Evolutionary conservation across 345 rosid species (phyloP).

Genomic region (Ricinus communis): DNA sequence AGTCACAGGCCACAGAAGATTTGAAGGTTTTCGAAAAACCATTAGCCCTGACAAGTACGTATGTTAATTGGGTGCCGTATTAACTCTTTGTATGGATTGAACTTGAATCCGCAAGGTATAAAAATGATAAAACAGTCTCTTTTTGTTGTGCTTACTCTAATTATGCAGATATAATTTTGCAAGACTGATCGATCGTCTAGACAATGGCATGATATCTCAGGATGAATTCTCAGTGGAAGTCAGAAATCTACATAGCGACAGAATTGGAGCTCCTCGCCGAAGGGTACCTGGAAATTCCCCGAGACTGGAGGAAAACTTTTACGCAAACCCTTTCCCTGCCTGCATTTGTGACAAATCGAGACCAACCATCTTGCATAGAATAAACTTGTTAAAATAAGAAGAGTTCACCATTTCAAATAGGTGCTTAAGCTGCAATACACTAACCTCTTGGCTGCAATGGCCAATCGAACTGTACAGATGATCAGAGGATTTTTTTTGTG

Average conservation of each 20-base stretch:
- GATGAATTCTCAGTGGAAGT: constrained; percentile 44
- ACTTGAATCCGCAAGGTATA: no score
- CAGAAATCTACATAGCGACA: constrained; percentile 44
- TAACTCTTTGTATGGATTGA: no score
- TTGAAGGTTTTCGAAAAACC: constrained; percentile 68
- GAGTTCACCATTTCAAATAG: background rate
- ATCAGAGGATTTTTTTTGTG: background rate
- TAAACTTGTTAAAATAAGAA: background rate
- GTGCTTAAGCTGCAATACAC: background rate
- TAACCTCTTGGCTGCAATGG: background rate
- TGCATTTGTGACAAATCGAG: constrained; percentile 54
- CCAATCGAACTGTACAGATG: background rate
- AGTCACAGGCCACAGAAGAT: constrained; percentile 61
- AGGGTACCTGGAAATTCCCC: constrained; percentile 41
- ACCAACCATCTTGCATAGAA: background rate
- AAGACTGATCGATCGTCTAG: constrained; percentile 54
- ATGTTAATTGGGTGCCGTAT: no score
- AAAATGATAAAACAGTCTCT: no score
- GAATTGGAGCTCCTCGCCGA: constrained; percentile 51
- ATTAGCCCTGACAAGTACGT: constrained; percentile 67
- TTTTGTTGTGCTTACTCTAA: no score
- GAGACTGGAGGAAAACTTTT: constrained; percentile 58
- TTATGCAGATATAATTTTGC: constrained; percentile 53
- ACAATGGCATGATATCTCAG: constrained; percentile 46
- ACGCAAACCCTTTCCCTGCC: constrained; percentile 75